phyloP scores from a whole-genome alignment of 2,329 filamentous ascomycete genomes.

The Alternaria consortialis region DNA sequence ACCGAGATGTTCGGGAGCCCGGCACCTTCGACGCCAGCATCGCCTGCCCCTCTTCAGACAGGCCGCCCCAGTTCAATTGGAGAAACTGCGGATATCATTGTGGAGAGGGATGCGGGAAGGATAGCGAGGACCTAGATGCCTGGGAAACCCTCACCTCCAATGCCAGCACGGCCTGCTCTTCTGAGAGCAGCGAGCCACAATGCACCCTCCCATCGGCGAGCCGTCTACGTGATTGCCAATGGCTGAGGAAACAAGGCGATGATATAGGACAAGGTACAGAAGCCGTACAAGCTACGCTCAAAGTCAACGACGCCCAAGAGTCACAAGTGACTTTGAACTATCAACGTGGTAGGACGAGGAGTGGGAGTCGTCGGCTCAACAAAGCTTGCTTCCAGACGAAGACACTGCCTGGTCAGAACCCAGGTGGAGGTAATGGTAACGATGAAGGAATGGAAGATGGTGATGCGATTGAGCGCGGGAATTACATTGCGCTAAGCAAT shows the following conservation, averaged over 20 bases:
- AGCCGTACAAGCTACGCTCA: constrained; percentile 19
- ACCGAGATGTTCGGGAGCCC: neutral
- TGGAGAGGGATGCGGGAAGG: constrained; percentile 30
- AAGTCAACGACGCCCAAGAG: neutral
- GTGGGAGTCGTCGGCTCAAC: constrained; percentile 9
- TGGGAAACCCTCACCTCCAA: neutral
- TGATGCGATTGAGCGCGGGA: neutral
- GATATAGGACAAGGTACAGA: constrained; percentile 23
- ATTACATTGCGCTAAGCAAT: neutral
- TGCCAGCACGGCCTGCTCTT: neutral
- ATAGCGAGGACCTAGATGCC: constrained; percentile 1
- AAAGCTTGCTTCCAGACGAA: constrained; percentile 2
- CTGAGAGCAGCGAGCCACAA: neutral
- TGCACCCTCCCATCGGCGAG: neutral
- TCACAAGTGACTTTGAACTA: neutral
- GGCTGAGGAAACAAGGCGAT: constrained; percentile 35
- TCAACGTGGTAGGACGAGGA: neutral
- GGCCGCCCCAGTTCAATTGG: constrained; percentile 34
- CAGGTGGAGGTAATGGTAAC: neutral
- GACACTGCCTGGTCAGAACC: constrained; percentile 2
- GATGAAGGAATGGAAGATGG: neutral
- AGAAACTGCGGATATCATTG: constrained; percentile 36
- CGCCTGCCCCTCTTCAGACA: neutral
- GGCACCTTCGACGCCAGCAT: no score
- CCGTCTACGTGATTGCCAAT: constrained; percentile 31